Evolutionary conservation across 495 filamentous ascomycete species (phyloP).

Genomic region (Cairneyella variabilis): DNA sequence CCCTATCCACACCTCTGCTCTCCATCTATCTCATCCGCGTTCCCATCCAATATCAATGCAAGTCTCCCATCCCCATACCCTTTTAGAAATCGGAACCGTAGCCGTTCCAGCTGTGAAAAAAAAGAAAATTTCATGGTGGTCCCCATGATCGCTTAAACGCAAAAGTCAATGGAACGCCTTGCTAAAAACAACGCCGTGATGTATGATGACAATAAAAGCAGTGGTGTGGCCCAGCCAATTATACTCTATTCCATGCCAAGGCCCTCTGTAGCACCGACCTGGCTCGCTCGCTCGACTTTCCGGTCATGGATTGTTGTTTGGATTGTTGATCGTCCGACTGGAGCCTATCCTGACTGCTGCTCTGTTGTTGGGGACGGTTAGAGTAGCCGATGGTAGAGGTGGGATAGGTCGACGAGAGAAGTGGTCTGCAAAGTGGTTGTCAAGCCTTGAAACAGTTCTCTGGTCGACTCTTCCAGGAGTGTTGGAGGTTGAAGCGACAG

Average conservation of each 20-base stretch:
- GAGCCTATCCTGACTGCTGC: neutral
- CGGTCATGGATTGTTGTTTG: neutral
- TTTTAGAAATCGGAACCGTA: too few species aligned
- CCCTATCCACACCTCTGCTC: too few species aligned
- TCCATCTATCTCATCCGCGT: too few species aligned
- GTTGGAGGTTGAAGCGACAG: neutral
- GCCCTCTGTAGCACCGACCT: neutral
- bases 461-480: constrained; percentile 6
- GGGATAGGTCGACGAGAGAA: constrained; percentile 13
- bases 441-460: constrained; percentile 12
- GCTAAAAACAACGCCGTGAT: constrained; percentile 13
- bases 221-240: constrained; percentile 16
- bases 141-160: too few species aligned
- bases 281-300: neutral
- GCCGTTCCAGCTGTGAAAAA: too few species aligned
- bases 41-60: too few species aligned
- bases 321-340: neutral
- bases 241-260: neutral
- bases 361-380: neutral
- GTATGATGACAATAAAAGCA: constrained; percentile 1
- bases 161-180: constrained; percentile 15
- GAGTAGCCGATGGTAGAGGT: constrained; percentile 1
- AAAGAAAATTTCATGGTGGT: too few species aligned
- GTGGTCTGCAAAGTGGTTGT: constrained; percentile 14
- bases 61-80: too few species aligned